Conservation (phyloP, 768 basidiomycete genomes). For the Russula olivacea region DNA sequence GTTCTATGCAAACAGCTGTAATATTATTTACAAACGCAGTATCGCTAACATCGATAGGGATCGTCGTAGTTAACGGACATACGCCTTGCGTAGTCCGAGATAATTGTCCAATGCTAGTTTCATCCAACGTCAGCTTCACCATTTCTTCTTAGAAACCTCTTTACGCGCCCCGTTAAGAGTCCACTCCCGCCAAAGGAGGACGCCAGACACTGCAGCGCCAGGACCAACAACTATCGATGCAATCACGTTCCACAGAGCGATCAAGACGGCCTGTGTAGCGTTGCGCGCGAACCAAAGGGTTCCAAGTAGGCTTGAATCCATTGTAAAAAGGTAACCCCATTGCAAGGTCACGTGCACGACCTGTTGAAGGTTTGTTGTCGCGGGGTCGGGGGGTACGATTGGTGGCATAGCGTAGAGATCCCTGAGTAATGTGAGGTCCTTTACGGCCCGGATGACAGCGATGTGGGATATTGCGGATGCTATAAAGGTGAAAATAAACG, state of each 20-base stretch:
- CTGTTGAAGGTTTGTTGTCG: not conserved
- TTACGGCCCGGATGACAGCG: not conserved
- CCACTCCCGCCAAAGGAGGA: conserved; percentile 20
- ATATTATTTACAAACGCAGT: too few relatives aligned
- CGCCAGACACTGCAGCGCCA: conserved; percentile 21
- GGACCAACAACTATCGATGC: conserved; percentile 15
- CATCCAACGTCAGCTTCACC: not conserved
- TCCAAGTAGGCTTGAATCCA: conserved; percentile 13
- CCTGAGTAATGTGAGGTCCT: conserved; percentile 6
- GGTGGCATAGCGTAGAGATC: conserved; percentile 16
- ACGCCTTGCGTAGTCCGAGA: not conserved
- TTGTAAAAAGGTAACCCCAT: conserved; percentile 16
- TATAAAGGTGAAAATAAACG: conserved; percentile 17
- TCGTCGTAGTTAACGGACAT: not conserved
- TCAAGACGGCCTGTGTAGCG: not conserved
- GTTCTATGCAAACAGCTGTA: too few relatives aligned
- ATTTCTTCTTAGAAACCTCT: not conserved
- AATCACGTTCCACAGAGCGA: conserved; percentile 15
- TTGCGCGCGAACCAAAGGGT: conserved; percentile 21
- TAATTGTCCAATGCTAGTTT: too few relatives aligned
- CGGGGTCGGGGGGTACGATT: conserved; percentile 2
- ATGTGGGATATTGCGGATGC: conserved; percentile 15
- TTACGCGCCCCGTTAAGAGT: conserved; percentile 6
- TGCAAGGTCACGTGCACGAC: conserved; percentile 9
- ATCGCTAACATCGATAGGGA: too few relatives aligned